phyloP scores from a whole-genome alignment of 441 rosid genomes.

The Capsella rubella region DNA sequence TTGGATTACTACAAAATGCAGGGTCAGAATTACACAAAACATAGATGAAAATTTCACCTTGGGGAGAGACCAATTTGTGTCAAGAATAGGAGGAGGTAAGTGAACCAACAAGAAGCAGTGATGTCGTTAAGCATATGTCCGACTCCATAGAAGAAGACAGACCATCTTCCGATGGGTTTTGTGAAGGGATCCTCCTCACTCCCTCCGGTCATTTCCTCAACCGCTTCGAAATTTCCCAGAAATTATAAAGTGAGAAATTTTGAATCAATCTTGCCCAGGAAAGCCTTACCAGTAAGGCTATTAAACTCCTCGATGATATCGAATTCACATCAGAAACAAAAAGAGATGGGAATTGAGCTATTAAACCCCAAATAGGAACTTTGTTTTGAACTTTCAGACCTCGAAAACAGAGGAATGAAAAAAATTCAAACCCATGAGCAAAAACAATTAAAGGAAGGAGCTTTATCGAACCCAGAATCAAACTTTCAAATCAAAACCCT shows the following conservation, averaged over 20 bases:
- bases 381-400: conserved; percentile 10
- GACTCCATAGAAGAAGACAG: conserved; percentile 82
- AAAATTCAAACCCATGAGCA: not conserved
- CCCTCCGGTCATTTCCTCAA: conserved; percentile 39
- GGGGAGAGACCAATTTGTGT: conserved; percentile 89
- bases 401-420: conserved; percentile 9
- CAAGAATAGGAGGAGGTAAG: conserved; percentile 85
- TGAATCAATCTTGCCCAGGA: not conserved
- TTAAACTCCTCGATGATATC: not conserved
- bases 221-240: not conserved
- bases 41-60: conserved; percentile 46
- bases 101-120: conserved; percentile 98
- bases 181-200: conserved; percentile 56
- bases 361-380: conserved; percentile 15
- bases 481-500: conserved; percentile 14
- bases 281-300: not conserved
- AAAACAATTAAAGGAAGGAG: conserved; percentile 10
- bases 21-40: not conserved
- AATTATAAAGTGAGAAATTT: not conserved
- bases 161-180: conserved; percentile 69
- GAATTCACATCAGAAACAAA: conserved; percentile 8
- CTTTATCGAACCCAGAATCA: conserved; percentile 13
- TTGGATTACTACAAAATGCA: not conserved
- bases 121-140: conserved; percentile 99
- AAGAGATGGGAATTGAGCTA: not conserved